These are phyloP conservation scores for Simplicillium sp. DNA, from an alignment of 2,329 filamentous ascomycete genomes.

Conservation along the genomic window DNA sequence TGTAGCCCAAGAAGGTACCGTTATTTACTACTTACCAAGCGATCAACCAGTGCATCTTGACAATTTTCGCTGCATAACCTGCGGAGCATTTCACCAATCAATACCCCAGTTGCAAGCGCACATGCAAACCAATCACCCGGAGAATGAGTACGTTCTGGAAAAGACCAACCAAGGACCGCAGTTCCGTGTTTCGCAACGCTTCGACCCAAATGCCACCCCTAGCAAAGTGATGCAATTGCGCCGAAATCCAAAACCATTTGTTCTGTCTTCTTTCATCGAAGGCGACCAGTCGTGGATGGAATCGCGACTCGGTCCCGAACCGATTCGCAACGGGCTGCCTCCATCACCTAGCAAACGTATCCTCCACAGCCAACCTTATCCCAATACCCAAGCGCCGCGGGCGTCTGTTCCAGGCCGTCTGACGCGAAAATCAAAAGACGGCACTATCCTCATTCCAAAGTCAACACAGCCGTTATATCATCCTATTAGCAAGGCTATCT, in stretches of 20 bases:
- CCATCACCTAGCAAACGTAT: conserved; percentile 13
- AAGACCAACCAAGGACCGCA: conserved; percentile 25
- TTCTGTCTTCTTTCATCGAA: conserved; percentile 31
- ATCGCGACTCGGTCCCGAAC: conserved; percentile 28
- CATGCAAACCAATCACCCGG: conserved; percentile 32
- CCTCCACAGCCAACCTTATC: conserved; percentile 4
- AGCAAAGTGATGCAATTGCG: conserved; percentile 11
- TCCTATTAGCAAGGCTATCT: conserved; percentile 42
- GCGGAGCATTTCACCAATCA: conserved; percentile 35
- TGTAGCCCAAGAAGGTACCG: conserved; percentile 24
- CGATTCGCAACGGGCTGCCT: conserved; percentile 13
- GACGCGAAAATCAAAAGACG: conserved; percentile 10
- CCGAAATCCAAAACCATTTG: conserved; percentile 29
- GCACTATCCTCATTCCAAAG: conserved; percentile 33
- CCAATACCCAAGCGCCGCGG: background rate
- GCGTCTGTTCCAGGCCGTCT: background rate
- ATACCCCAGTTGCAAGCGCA: conserved; percentile 40
- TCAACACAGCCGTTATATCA: conserved; percentile 47
- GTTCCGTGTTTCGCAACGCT: conserved; percentile 26
- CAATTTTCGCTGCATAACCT: conserved; percentile 40
- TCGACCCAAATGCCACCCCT: conserved; percentile 2
- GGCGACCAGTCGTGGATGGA: conserved; percentile 37
- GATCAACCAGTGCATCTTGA: conserved; percentile 36
- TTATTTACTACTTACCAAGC: conserved; percentile 34
- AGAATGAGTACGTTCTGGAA: conserved; percentile 32